phyloP scores from a whole-genome alignment of 129 eudicot genomes.

The Solidago caesia region DNA sequence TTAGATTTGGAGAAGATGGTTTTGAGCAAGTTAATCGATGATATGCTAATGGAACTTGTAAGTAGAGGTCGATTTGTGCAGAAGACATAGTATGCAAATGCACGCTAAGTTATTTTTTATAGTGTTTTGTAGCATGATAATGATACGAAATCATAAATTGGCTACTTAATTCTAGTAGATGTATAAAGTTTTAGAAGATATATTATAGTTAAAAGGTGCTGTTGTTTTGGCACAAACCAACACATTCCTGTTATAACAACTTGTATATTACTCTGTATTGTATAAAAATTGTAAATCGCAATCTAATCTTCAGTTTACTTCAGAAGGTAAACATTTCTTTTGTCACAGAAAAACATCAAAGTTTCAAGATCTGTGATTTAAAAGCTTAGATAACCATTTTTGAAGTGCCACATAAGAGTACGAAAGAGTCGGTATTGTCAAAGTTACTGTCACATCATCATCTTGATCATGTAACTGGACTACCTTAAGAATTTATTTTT shows the following conservation, averaged over 20 bases:
- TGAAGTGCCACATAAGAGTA: not conserved
- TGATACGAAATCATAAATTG: constrained; percentile 4
- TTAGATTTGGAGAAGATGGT: constrained; percentile 55
- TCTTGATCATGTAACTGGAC: not conserved
- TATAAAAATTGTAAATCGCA: constrained; percentile 9
- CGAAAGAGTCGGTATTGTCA: not conserved
- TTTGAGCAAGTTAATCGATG: constrained; percentile 53
- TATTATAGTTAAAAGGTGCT: constrained; percentile 3
- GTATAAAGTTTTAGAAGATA: constrained; percentile 11
- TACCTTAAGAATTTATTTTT: not conserved
- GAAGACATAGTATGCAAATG: not conserved
- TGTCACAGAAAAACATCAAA: not conserved
- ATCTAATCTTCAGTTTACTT: not conserved
- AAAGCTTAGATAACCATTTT: not conserved
- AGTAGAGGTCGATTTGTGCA: constrained; percentile 6
- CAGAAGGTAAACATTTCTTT: not conserved
- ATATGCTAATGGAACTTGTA: constrained; percentile 46
- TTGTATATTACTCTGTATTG: constrained; percentile 3
- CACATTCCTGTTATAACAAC: constrained; percentile 7
- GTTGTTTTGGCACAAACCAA: constrained; percentile 5
- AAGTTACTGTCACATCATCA: not conserved
- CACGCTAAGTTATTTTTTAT: constrained; percentile 9
- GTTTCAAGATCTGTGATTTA: not conserved
- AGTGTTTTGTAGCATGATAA: constrained; percentile 22
- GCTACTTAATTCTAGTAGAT: constrained; percentile 10